Conservation (phyloP, 768 basidiomycete species). For the Pisolithus orientalis region DNA sequence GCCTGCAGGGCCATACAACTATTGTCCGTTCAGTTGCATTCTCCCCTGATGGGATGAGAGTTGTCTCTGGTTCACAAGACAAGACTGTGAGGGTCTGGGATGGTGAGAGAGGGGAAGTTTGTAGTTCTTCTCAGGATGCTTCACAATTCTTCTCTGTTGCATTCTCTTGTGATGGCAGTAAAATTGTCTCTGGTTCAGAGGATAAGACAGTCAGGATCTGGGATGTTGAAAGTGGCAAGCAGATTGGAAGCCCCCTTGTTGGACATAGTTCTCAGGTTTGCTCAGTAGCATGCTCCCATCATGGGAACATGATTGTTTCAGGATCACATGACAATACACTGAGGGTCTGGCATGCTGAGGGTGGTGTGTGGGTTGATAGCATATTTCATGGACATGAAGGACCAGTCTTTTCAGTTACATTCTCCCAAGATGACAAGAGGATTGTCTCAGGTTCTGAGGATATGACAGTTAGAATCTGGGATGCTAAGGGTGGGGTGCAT, state of each 20-base stretch:
- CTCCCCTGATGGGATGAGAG: too few relatives aligned
- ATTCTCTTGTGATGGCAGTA: slow-evolving; percentile 2
- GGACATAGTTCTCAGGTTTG: background rate
- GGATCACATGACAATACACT: slow-evolving; percentile 4
- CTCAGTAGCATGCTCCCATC: background rate
- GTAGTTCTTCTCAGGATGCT: background rate
- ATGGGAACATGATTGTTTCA: slow-evolving; percentile 13
- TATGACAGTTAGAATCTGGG: background rate
- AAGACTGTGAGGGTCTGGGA: too few relatives aligned
- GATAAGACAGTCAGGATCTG: background rate
- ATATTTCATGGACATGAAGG: background rate
- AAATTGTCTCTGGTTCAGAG: background rate
- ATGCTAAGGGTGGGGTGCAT: background rate
- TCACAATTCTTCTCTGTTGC: background rate
- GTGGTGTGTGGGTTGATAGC: background rate
- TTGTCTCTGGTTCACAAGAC: too few relatives aligned
- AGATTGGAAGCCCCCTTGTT: background rate
- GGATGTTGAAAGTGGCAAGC: background rate
- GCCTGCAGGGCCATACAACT: background rate
- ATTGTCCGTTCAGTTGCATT: background rate
- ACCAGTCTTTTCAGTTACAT: background rate
- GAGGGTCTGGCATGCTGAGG: background rate
- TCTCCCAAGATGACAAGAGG: background rate
- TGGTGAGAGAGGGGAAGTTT: too few relatives aligned
- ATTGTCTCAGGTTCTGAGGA: slow-evolving; percentile 1